Base-by-base conservation (phyloP, 2,329 filamentous ascomycete genomes). In the Boeremia exigua region DNA sequence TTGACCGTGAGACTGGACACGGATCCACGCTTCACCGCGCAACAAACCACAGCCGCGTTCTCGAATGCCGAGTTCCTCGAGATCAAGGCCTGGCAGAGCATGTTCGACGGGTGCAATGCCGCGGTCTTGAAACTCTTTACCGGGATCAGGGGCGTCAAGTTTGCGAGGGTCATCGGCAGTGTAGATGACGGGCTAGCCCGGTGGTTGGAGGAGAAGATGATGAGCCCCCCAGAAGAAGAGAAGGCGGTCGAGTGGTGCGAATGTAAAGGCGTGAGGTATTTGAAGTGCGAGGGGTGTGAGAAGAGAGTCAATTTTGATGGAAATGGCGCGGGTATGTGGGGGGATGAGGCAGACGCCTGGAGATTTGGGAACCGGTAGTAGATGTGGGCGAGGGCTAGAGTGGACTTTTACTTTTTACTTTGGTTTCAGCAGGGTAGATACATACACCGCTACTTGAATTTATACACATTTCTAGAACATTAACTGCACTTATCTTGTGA, bases 1-100 rank as follows among this genome's bases (percentile, higher is more conserved):
- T 64, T 84, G 14, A 67, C 73, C 10, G 68, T 84, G 1, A 72
- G 82, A 0, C 68, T 84, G 14, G 82, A 84, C 54, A 80, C 75
- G 4, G 81, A 84, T 66, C 73, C 80, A 1, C 74, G 75, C 12
- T 84, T 81, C 66, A 72, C 70, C 3, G 59, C 59, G 2, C 56
- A 61, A 25, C 71, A 80, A 40, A 79, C 77, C 0, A 67, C 66
- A 6, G 63, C 71, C n/a, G 76, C 77, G 1, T 84, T 84, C 59
- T 75, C 71, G 0, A 78, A 77, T 2, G 70, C 74, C 0, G 79
- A 82, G 39, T 76, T 76, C 49, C 66, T 84, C 15, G 79, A 80
- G 48, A 69, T 84, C n/a, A 76, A 81, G 38, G 79, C 81, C 4
- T 82, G 79, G 63, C 79, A 83, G 64, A 63, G 62, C 37, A 68